phyloP scores from a whole-genome alignment of 805 yeast species.

The Metschnikowia chrysomelidarum region DNA sequence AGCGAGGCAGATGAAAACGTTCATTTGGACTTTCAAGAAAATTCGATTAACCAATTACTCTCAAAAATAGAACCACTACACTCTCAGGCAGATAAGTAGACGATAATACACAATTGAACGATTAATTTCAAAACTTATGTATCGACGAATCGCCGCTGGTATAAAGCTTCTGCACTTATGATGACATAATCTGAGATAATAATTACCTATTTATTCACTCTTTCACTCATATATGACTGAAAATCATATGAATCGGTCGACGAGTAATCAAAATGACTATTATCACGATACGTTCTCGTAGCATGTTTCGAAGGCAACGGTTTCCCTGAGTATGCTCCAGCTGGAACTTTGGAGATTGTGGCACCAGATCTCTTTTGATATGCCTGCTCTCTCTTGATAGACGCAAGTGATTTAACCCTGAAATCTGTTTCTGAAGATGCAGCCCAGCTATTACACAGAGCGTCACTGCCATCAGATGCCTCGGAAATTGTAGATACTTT shows the following conservation, averaged over 20 bases:
- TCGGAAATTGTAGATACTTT: constrained; percentile 10
- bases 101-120: too few relatives aligned
- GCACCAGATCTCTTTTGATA: background rate
- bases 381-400: constrained; percentile 6
- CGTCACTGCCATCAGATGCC: constrained; percentile 15
- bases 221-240: constrained; percentile 35
- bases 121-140: too few relatives aligned
- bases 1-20: constrained; percentile 19
- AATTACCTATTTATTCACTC: too few relatives aligned
- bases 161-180: too few relatives aligned
- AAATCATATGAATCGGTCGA: constrained; percentile 34
- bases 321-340: background rate
- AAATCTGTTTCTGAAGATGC: constrained; percentile 19
- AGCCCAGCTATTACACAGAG: constrained; percentile 18
- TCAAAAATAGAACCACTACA: too few relatives aligned
- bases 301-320: background rate
- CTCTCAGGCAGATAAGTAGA: too few relatives aligned
- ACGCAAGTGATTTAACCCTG: constrained; percentile 13
- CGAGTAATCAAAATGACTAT: constrained; percentile 37
- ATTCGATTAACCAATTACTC: background rate
- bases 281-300: constrained; percentile 13
- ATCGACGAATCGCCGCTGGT: too few relatives aligned
- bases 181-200: too few relatives aligned
- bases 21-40: background rate
- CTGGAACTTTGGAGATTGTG: background rate